Percentiles rank a stretch among this genome's conserved stretches.
Evolutionary conservation across 2,329 filamentous ascomycete genomes (phyloP).

Genomic region (Microdochium trichocladiopsis): DNA sequence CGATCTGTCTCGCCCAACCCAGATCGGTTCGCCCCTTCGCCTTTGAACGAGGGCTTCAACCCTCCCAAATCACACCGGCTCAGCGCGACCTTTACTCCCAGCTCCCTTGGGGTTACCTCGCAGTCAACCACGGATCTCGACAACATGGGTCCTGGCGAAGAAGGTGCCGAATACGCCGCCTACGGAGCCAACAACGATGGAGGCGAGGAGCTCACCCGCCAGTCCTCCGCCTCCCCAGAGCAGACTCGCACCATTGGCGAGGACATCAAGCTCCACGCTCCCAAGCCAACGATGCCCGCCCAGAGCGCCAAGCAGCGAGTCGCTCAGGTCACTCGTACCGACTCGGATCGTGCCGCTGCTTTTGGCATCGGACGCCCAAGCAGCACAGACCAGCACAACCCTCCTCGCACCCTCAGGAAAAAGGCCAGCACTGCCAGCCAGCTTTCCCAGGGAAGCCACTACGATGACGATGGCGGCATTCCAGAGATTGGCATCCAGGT

Average conservation of each 20-base stretch:
- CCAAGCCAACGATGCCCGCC: slow-evolving; percentile 76
- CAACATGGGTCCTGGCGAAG: slow-evolving; percentile 80
- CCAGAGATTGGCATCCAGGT: slow-evolving; percentile 89
- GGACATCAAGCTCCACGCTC: slow-evolving; percentile 81
- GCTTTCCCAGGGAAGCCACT: slow-evolving; percentile 41
- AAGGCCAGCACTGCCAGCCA: slow-evolving; percentile 51
- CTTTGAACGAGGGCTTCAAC: slow-evolving; percentile 66
- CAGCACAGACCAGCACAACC: slow-evolving; percentile 41
- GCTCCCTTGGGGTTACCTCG: background rate
- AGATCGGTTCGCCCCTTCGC: slow-evolving; percentile 77
- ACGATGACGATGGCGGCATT: slow-evolving; percentile 77
- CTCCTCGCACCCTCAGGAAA: slow-evolving; percentile 51
- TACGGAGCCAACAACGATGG: slow-evolving; percentile 31
- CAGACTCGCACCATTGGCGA: slow-evolving; percentile 73
- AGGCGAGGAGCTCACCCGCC: slow-evolving; percentile 10
- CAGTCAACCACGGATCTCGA: slow-evolving; percentile 45
- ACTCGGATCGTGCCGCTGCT: slow-evolving; percentile 80
- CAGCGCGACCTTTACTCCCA: slow-evolving; percentile 18
- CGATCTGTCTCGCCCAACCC: slow-evolving; percentile 72
- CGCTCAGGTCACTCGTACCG: slow-evolving; percentile 78
- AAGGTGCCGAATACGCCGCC: slow-evolving; percentile 79
- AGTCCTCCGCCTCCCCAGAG: slow-evolving; percentile 44
- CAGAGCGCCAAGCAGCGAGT: slow-evolving; percentile 80
- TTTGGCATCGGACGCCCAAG: slow-evolving; percentile 71
- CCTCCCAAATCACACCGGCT: slow-evolving; percentile 35